These are phyloP conservation scores for Diaporthe vexans DNA, from an alignment of 2,329 filamentous ascomycete species.

Conservation along the genomic window DNA sequence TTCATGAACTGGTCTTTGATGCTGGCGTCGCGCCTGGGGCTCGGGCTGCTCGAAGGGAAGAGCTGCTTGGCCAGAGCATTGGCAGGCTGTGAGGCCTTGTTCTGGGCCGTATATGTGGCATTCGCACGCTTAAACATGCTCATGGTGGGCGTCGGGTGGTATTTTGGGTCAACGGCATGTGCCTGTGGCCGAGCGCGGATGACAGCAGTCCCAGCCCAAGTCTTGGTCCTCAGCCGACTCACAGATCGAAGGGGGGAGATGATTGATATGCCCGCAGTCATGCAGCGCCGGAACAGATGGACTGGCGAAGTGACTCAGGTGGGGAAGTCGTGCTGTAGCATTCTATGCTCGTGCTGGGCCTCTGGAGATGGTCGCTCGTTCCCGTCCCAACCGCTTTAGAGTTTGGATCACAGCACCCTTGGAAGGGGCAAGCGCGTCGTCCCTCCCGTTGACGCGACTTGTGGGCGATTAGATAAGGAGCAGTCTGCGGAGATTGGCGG, in stretches of 20 bases:
- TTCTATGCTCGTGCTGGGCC: constrained; percentile 24
- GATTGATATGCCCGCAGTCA: constrained; percentile 44
- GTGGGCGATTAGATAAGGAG: constrained; percentile 32
- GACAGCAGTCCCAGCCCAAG: constrained; percentile 23
- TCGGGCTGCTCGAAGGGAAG: constrained; percentile 70
- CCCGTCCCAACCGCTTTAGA: constrained; percentile 15
- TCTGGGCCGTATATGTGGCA: constrained; percentile 54
- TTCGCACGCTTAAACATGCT: constrained; percentile 42
- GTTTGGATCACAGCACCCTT: constrained; percentile 1
- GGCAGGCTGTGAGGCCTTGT: constrained; percentile 45
- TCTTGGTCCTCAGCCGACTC: constrained; percentile 37
- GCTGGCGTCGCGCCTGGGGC: constrained; percentile 57
- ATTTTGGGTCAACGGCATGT: background rate
- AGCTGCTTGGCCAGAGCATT: constrained; percentile 62
- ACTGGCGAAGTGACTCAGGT: constrained; percentile 27
- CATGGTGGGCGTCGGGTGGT: constrained; percentile 16
- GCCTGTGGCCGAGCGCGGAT: constrained; percentile 20
- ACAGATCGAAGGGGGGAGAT: constrained; percentile 43
- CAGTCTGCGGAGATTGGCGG: background rate
- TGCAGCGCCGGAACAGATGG: constrained; percentile 42
- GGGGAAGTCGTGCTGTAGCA: constrained; percentile 32
- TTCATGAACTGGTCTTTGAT: constrained; percentile 64
- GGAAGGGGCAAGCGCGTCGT: constrained; percentile 26
- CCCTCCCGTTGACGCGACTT: constrained; percentile 26
- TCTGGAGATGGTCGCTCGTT: constrained; percentile 30